Evolutionary conservation across 2,329 filamentous ascomycete species (phyloP).

Genomic region (Trichoderma cornu-damae): DNA sequence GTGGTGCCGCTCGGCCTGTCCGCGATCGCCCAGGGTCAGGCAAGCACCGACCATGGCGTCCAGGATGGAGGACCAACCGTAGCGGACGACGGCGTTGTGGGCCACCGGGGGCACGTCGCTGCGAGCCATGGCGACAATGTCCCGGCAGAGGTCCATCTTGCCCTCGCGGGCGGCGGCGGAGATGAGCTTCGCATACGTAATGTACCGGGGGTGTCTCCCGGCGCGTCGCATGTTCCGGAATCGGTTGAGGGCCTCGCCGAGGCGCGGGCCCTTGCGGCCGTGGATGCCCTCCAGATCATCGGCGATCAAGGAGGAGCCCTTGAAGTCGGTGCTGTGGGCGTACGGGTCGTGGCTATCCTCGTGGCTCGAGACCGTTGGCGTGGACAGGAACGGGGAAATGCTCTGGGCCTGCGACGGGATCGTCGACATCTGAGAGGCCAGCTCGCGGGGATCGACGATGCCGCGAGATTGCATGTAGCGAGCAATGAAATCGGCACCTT

Average conservation of each 20-base stretch:
- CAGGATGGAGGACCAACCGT: constrained; percentile 93
- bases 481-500: constrained; percentile 67
- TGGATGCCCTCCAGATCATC: constrained; percentile 80
- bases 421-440: constrained; percentile 42
- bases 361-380: constrained; percentile 54
- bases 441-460: constrained; percentile 51
- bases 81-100: constrained; percentile 81
- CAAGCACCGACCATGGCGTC: constrained; percentile 96
- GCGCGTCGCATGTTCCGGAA: constrained; percentile 91
- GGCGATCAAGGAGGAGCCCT: constrained; percentile 84
- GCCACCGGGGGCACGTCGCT: constrained; percentile 78
- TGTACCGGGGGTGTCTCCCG: constrained; percentile 88
- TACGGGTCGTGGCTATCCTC: constrained; percentile 91
- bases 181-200: constrained; percentile 95
- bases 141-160: constrained; percentile 74
- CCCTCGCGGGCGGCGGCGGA: constrained; percentile 80
- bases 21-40: constrained; percentile 74
- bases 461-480: constrained; percentile 54
- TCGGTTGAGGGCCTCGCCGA: constrained; percentile 75
- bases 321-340: constrained; percentile 83
- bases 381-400: constrained; percentile 49
- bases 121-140: constrained; percentile 84
- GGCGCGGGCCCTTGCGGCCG: constrained; percentile 64
- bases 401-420: constrained; percentile 40
- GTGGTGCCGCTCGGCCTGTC: constrained; percentile 78